These are phyloP conservation scores for Batrachochytrium dendrobatidis DNA, from an alignment of 371 early-diverging fungal genomes.

Conservation along the genomic window DNA sequence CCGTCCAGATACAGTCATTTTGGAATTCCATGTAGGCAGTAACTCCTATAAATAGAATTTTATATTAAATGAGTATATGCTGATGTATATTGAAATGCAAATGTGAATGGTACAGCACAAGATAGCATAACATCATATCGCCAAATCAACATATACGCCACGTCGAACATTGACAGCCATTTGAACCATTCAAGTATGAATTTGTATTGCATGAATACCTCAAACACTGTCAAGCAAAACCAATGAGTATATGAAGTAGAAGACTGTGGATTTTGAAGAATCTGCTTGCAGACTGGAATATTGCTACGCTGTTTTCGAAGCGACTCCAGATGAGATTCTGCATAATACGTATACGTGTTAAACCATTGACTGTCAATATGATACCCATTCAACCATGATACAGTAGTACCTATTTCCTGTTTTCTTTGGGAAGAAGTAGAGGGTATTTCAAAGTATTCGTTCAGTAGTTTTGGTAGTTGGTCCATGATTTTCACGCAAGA, in stretches of 20 bases:
- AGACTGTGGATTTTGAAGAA: neutral
- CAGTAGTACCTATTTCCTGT: neutral
- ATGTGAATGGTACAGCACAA: no score
- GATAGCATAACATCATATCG: no score
- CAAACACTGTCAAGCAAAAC: conserved; percentile 1
- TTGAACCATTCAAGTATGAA: no score
- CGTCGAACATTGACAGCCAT: no score
- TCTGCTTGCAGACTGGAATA: neutral
- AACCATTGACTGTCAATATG: no score
- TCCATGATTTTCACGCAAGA: neutral
- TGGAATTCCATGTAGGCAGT: neutral
- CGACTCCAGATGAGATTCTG: conserved; percentile 2
- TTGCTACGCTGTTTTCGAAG: neutral
- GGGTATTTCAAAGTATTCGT: neutral
- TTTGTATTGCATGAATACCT: no score
- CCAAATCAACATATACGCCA: no score
- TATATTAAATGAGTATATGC: no score
- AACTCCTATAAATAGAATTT: neutral
- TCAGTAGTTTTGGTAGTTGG: neutral
- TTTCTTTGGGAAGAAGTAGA: neutral
- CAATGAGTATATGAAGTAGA: neutral
- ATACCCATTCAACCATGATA: no score
- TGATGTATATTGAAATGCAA: no score
- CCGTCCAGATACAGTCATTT: neutral
- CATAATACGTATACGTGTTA: no score